Conservation (phyloP, 1,284 basidiomycete genomes). For the Sphaerobolus stellatus region DNA sequence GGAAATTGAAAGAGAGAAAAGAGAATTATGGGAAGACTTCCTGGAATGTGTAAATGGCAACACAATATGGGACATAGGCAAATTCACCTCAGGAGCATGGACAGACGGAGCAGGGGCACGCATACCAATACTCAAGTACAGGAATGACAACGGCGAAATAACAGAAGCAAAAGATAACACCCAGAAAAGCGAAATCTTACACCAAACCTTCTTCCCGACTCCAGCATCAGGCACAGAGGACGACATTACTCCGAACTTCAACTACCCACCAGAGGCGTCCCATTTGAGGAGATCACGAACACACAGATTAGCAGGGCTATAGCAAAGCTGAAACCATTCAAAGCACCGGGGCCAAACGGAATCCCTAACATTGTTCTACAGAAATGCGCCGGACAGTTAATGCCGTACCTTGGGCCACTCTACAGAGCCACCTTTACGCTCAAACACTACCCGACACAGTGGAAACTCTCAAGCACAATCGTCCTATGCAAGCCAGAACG, state of each 20-base stretch:
- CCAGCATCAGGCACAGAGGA: conserved; percentile 8
- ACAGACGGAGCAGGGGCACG: conserved; percentile 31
- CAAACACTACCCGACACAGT: conserved; percentile 29
- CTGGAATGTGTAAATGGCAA: conserved; percentile 26
- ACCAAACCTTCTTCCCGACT: conserved; percentile 32
- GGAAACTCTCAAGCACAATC: conserved; percentile 33
- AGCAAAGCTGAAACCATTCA: conserved; percentile 26
- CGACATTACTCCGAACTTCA: conserved; percentile 8
- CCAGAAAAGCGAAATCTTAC: conserved; percentile 29
- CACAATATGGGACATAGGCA: conserved; percentile 34
- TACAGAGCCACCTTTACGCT: conserved; percentile 30
- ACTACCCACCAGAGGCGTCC: conserved; percentile 19
- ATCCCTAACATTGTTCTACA: conserved; percentile 37
- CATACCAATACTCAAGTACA: conserved; percentile 30
- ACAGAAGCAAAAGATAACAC: conserved; percentile 21
- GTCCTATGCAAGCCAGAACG: conserved; percentile 41
- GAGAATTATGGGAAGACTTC: conserved; percentile 36
- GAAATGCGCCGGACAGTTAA: conserved; percentile 25
- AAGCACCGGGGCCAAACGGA: conserved; percentile 36
- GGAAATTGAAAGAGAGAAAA: conserved; percentile 30
- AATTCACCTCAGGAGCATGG: conserved; percentile 25
- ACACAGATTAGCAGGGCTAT: conserved; percentile 22
- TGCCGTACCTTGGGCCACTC: conserved; percentile 27
- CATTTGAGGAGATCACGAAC: conserved; percentile 20
- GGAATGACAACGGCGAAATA: not conserved